Evolutionary conservation across 1,139 yeast species (phyloP).

Genomic region (Sugiyamaella grinbergsii): DNA sequence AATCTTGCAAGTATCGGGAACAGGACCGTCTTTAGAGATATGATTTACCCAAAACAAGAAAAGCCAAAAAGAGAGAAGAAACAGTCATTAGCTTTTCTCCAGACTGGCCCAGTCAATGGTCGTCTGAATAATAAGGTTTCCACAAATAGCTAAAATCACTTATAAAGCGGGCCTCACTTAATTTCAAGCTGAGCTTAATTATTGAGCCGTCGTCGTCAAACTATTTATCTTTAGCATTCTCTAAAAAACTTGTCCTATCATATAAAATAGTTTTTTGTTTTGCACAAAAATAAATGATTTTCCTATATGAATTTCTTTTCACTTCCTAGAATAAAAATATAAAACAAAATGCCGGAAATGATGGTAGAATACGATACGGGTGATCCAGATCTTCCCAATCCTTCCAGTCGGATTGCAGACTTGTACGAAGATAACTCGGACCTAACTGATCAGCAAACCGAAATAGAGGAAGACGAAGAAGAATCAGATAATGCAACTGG

Average conservation of each 20-base stretch:
- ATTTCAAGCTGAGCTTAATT: constrained; percentile 3
- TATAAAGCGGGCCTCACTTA: neutral
- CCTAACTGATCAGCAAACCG: constrained; percentile 1
- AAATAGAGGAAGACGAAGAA: neutral
- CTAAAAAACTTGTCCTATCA: neutral
- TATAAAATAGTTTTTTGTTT: neutral
- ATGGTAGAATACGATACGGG: constrained; percentile 17
- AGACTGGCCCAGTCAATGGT: constrained; percentile 18
- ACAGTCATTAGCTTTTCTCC: constrained; percentile 2
- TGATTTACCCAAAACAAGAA: constrained; percentile 12
- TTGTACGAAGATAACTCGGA: constrained; percentile 13
- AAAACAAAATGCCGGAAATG: constrained; percentile 1
- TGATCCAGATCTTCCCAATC: constrained; percentile 15
- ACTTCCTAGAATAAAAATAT: no score
- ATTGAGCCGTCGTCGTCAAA: neutral
- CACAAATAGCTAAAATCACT: neutral
- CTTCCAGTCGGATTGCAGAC: constrained; percentile 5
- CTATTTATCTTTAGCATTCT: constrained; percentile 3
- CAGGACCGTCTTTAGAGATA: constrained; percentile 14
- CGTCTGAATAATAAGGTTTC: constrained; percentile 10
- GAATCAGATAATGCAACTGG: neutral
- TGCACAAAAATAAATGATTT: no score
- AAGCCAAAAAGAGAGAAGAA: neutral
- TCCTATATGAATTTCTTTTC: no score
- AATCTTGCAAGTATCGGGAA: constrained; percentile 20